These are phyloP conservation scores for Carallia brachiata DNA, from an alignment of 345 rosid genomes.

Conservation along the genomic window DNA sequence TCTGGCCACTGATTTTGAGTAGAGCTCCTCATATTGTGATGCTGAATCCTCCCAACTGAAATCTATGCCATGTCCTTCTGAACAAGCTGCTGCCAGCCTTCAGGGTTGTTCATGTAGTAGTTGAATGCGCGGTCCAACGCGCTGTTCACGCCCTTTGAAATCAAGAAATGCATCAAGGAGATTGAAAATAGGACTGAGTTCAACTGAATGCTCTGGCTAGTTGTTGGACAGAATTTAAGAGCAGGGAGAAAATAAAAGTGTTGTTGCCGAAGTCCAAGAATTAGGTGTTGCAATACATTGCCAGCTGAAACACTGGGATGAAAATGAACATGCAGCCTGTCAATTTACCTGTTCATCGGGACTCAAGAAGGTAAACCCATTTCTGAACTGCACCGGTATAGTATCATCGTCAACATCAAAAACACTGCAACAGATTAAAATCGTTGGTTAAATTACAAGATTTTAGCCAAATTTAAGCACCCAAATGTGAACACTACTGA, in stretches of 20 bases:
- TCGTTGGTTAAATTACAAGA: constrained; percentile 8
- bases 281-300: not conserved
- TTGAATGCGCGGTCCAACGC: constrained; percentile 74
- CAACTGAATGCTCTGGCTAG: not conserved
- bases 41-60: constrained; percentile 92
- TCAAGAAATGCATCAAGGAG: not conserved
- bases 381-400: constrained; percentile 61
- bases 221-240: not conserved
- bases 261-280: not conserved
- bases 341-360: constrained; percentile 77
- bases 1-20: constrained; percentile 59
- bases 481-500: not conserved
- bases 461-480: constrained; percentile 10
- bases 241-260: not conserved
- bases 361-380: constrained; percentile 66
- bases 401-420: constrained; percentile 82
- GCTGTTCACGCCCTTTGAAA: constrained; percentile 52
- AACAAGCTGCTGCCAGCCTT: constrained; percentile 66
- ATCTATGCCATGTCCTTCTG: constrained; percentile 74
- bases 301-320: not conserved
- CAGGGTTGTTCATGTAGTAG: constrained; percentile 46
- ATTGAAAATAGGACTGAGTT: not conserved
- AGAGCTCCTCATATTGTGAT: constrained; percentile 76
- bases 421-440: constrained; percentile 42
- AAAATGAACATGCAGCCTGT: not conserved